These are phyloP conservation scores for Marchantia paleacea DNA, from an alignment of 225 moss, liverwort and hornwort genomes.

Conservation along the genomic window DNA sequence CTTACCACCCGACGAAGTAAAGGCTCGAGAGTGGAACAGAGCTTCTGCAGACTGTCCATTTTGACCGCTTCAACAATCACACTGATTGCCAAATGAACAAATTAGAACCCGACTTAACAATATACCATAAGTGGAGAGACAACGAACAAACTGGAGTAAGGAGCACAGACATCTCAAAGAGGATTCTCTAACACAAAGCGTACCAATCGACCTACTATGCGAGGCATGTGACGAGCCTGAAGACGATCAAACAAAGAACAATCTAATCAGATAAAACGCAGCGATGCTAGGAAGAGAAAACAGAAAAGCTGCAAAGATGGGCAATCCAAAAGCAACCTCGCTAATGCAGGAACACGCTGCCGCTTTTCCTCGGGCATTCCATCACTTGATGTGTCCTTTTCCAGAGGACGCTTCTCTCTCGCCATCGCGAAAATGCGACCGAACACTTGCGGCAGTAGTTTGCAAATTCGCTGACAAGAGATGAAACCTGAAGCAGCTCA, in stretches of 20 bases:
- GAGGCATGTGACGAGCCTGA: too few species aligned
- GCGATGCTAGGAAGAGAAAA: neutral
- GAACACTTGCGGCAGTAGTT: too few species aligned
- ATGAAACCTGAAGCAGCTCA: too few species aligned
- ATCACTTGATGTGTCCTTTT: constrained; percentile 56
- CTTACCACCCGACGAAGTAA: constrained; percentile 65
- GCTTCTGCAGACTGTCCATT: constrained; percentile 77
- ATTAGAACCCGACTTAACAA: too few species aligned
- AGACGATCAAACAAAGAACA: neutral
- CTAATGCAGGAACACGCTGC: constrained; percentile 56
- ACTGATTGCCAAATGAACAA: constrained; percentile 22
- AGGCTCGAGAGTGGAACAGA: constrained; percentile 75
- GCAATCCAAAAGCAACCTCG: constrained; percentile 9
- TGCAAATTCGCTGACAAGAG: too few species aligned
- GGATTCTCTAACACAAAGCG: too few species aligned
- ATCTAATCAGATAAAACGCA: neutral
- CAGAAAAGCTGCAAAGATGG: neutral
- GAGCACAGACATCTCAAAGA: too few species aligned
- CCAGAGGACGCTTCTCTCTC: constrained; percentile 73
- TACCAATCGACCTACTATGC: too few species aligned
- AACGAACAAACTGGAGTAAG: too few species aligned
- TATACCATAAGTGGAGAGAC: neutral
- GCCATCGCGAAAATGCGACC: constrained; percentile 39
- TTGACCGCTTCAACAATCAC: constrained; percentile 80
- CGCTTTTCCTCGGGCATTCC: constrained; percentile 80